These are phyloP conservation scores for Bolboschoenus planiculmis DNA, from an alignment of 176 grass and related monocot genomes.

Conservation along the genomic window DNA sequence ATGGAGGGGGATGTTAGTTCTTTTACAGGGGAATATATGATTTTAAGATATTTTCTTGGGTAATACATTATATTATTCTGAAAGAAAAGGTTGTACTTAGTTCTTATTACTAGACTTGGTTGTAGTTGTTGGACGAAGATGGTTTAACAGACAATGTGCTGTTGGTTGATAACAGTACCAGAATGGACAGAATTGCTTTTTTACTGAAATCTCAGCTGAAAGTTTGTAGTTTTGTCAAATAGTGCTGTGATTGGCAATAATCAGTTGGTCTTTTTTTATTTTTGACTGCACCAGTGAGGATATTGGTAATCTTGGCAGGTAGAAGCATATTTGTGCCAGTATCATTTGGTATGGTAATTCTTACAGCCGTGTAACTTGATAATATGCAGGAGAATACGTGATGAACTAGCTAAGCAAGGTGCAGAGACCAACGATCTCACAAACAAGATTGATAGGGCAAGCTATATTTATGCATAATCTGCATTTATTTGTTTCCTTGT, in stretches of 20 bases:
- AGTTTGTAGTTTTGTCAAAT: neutral
- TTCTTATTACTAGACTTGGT: neutral
- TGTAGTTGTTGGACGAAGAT: neutral
- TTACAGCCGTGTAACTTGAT: neutral
- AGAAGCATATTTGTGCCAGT: neutral
- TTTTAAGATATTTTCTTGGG: neutral
- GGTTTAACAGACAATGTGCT: neutral
- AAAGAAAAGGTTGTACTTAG: neutral
- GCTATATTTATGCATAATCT: neutral
- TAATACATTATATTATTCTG: neutral
- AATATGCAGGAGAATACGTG: constrained; percentile 37
- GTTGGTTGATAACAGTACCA: neutral
- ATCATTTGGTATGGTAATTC: neutral
- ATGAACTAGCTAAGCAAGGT: constrained; percentile 41
- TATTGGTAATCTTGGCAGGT: neutral
- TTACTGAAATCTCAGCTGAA: neutral
- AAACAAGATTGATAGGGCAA: constrained; percentile 35
- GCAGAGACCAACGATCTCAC: constrained; percentile 34
- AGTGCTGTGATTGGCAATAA: neutral
- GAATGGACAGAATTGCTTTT: neutral
- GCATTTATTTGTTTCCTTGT: neutral
- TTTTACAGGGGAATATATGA: neutral
- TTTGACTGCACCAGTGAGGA: neutral
- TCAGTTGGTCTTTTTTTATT: neutral
- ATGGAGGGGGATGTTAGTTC: neutral